Conservation (phyloP, 2,329 filamentous ascomycete genomes). For the Colletotrichum noveboracense region DNA sequence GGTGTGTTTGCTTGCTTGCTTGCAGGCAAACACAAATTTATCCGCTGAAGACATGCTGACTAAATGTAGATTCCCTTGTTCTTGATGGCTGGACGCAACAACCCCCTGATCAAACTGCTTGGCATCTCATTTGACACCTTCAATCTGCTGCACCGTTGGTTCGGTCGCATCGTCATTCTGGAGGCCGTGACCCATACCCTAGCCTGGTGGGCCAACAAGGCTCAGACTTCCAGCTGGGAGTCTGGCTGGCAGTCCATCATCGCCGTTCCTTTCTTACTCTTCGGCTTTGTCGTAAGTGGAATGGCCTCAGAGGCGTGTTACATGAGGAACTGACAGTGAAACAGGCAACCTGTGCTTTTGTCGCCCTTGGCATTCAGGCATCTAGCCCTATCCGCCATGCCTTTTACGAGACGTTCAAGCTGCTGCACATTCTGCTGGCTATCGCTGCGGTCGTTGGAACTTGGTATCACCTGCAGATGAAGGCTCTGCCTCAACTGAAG, state of each 20-base stretch:
- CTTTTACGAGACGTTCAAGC: constrained; percentile 80
- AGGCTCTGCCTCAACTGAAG: constrained; percentile 58
- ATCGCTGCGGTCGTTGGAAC: constrained; percentile 65
- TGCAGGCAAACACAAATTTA: not conserved
- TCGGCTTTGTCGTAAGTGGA: constrained; percentile 66
- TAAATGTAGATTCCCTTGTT: constrained; percentile 65
- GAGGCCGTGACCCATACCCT: constrained; percentile 71
- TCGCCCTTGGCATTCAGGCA: constrained; percentile 71
- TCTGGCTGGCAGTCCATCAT: constrained; percentile 39
- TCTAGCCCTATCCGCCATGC: constrained; percentile 75
- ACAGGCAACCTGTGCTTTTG: constrained; percentile 64
- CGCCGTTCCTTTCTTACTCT: constrained; percentile 56
- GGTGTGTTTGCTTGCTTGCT: not conserved
- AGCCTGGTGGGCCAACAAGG: constrained; percentile 58
- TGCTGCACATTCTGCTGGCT: constrained; percentile 71
- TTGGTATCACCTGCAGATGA: constrained; percentile 69
- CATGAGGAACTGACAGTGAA: constrained; percentile 21
- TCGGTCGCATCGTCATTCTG: constrained; percentile 76
- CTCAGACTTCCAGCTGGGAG: constrained; percentile 52
- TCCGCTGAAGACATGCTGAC: constrained; percentile 8
- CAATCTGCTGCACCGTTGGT: constrained; percentile 82
- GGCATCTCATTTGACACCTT: constrained; percentile 83
- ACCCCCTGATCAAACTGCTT: constrained; percentile 74
- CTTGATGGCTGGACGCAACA: constrained; percentile 77
- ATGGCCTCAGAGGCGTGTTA: not conserved